phyloP scores from a whole-genome alignment of 306 rosid species.

The Gynostemma pentaphyllum region DNA sequence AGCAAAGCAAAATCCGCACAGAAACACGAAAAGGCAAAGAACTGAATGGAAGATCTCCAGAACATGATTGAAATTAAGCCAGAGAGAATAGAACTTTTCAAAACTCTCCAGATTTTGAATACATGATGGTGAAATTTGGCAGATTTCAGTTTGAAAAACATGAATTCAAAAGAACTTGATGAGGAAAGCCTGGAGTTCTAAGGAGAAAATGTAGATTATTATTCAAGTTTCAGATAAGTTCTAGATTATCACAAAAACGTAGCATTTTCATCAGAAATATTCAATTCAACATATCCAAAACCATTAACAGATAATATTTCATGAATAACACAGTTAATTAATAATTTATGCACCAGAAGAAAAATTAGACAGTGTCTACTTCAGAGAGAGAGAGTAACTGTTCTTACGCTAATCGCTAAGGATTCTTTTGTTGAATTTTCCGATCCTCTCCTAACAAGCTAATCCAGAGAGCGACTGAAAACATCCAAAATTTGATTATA shows the following conservation, averaged over 20 bases:
- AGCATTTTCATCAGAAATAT: not conserved
- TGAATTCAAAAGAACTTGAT: not conserved
- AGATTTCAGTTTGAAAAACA: not conserved
- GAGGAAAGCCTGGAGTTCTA: not conserved
- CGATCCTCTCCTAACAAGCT: not conserved
- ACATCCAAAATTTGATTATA: not conserved
- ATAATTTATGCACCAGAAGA: not conserved
- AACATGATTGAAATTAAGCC: not conserved
- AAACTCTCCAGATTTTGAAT: not conserved
- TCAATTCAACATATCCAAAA: not conserved
- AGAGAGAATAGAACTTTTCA: not conserved
- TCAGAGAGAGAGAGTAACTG: not conserved
- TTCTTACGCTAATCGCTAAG: not conserved
- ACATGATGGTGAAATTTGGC: not conserved
- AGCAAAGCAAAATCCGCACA: not conserved
- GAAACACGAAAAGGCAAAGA: not conserved
- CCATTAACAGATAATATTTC: not conserved
- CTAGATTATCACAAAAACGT: not conserved
- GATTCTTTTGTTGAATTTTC: not conserved
- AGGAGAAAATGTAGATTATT: not conserved
- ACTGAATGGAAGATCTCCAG: not conserved
- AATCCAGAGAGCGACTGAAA: not conserved
- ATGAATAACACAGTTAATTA: not conserved
- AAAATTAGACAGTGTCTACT: not conserved
- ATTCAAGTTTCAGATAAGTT: not conserved